Base-by-base conservation (phyloP, 208 protist species). In the Acanthamoeba sp. region DNA sequence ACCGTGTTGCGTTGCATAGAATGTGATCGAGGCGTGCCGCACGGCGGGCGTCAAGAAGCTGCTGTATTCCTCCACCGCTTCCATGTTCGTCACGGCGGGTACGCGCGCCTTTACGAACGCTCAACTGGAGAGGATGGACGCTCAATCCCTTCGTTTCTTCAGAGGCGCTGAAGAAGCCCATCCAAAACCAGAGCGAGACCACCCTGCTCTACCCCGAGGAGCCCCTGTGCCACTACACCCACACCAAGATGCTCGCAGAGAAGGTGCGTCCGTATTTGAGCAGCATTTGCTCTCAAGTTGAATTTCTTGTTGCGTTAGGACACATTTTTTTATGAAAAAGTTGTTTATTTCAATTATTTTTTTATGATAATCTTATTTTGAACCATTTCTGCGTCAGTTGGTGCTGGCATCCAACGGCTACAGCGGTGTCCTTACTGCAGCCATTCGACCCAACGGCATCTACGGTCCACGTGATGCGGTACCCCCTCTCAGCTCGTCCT, bases 171-270 rank as follows among this genome's bases (percentile, higher is more conserved):
- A 42, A 42, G 22, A 64, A 89, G 82, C 71, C 71, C 27, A 38
- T 80, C 38, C 71, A 10, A 4, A 18, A 24, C 2, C 36, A 48
- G 71, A 27, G 34, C 36, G 71, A 80, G 22, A 6, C 42, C 71
- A 64, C 82, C 7, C 1, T 89, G 32, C 71, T 55, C 27, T 64
- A 64, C 24, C 50, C 82, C 45, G 32, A 89, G 38, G 82, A 89
- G n/a, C 82, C 82, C 1, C 82, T 89, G 48, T 89, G 82, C 55
- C 38, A 89, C 82, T 89, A 89, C 82, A 89, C 55, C n/a, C 50
- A 36, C 29, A 89, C 82, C 10, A 89, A 66, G 82, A 48, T 42
- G 38, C 45, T 48, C 22, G 82, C 82, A 9, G 82, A 89, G 38
- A 57, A 89, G 82, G 82, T 64, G 0, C 52, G 12, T 50, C 9